phyloP scores from a whole-genome alignment of 345 rosid genomes.

The Citrus sp. region DNA sequence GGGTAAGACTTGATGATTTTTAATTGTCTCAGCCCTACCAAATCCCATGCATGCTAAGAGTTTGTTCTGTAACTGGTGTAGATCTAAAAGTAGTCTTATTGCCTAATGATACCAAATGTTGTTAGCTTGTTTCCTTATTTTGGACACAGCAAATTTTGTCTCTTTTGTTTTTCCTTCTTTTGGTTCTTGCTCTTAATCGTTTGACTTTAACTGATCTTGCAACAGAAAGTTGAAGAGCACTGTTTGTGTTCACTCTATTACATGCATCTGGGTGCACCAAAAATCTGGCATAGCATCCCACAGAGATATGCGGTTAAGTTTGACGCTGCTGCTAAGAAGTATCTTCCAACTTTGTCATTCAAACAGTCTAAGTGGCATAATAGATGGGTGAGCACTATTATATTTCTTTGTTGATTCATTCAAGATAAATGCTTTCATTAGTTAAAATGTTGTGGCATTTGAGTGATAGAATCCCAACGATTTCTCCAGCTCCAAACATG shows the following conservation, averaged over 20 bases:
- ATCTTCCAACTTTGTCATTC: constrained; percentile 23
- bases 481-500: no score
- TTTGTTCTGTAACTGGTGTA: not conserved
- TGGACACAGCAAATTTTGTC: constrained; percentile 8
- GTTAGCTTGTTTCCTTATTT: not conserved
- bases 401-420: constrained; percentile 4
- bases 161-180: not conserved
- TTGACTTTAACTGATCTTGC: constrained; percentile 21
- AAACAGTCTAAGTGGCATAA: constrained; percentile 24
- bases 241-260: constrained; percentile 55
- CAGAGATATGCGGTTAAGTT: constrained; percentile 37
- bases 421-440: constrained; percentile 3
- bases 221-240: constrained; percentile 69
- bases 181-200: constrained; percentile 8
- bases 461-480: not conserved
- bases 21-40: constrained; percentile 7
- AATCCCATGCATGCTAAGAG: not conserved
- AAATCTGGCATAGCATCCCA: constrained; percentile 64
- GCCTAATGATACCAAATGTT: not conserved
- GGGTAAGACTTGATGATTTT: constrained; percentile 50
- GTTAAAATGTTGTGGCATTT: not conserved
- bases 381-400: constrained; percentile 42
- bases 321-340: constrained; percentile 35
- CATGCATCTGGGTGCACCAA: constrained; percentile 67
- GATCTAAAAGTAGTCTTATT: not conserved